Conservation (phyloP, 2,329 filamentous ascomycete genomes). For the Claviceps purpurea region DNA sequence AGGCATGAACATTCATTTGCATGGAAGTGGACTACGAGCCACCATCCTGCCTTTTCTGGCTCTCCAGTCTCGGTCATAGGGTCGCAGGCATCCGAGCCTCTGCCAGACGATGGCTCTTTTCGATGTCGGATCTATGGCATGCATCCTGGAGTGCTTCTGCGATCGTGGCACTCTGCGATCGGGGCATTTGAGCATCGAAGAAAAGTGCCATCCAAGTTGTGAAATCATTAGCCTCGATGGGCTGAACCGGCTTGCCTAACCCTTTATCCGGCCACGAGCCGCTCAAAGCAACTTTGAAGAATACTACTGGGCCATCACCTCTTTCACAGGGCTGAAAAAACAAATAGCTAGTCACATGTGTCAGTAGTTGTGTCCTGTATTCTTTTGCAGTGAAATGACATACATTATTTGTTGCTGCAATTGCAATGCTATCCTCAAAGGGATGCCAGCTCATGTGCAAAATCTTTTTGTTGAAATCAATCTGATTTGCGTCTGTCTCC, state of each 20-base stretch:
- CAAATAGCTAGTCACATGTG: conserved; percentile 46
- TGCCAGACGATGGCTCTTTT: not conserved
- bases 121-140: not conserved
- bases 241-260: not conserved
- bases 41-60: not conserved
- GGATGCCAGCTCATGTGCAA: conserved; percentile 99
- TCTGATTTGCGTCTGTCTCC: conserved; percentile 97
- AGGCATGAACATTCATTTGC: not conserved
- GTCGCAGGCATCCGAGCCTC: not conserved
- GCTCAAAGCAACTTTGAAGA: not conserved
- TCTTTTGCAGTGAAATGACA: conserved; percentile 25
- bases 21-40: not conserved
- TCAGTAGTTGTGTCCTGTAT: not conserved
- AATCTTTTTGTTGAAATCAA: conserved; percentile 99
- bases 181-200: not conserved
- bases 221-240: not conserved
- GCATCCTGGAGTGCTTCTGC: not conserved
- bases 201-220: not conserved
- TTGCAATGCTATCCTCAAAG: conserved; percentile 98
- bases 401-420: conserved; percentile 98
- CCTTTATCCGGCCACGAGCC: not conserved
- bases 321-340: conserved; percentile 59
- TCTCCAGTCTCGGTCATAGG: not conserved
- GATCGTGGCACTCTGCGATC: not conserved
- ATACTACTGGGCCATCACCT: not conserved